Evolutionary conservation across 768 basidiomycete genomes (phyloP), one percentile per base, ranked within the genome.

Genomic region (Mycena indigotica): DNA sequence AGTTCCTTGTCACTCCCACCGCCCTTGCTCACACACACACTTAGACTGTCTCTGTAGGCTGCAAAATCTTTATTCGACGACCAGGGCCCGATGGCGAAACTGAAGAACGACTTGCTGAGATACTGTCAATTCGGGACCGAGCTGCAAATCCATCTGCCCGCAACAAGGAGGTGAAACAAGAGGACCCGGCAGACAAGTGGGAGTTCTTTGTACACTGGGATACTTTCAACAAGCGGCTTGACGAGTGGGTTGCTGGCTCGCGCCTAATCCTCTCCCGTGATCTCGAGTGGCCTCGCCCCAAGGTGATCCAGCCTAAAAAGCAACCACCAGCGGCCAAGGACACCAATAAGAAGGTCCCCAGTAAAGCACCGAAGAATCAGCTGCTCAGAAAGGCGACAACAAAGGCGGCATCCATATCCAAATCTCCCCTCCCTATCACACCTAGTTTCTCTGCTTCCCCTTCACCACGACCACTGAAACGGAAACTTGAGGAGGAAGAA

Each of bases 131-230:
- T 54, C 89, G 97, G 48, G 93, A 95, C 70, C 91, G 89, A 72
- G 87, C 88, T 35, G 76, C 79, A 54, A 87, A 84, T 63, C 69
- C 80, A 1, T 91, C 86, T 71, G 78, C 78, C 19, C 75, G 81
- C 49, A 75, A 73, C 63, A 72, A 75, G 48, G 56, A 67, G 16
- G 68, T 75, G 15, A 76, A 77, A 38, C 79, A 83, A 41, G 79
- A 81, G 38, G 78, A 78, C 21, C 82, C 84, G 8, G 88, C 88
- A 66, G 92, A 94, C 70, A 87, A 89, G 65, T 83, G 85, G 72
- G 95, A 98, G 72, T 98, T 87, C 78, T 99, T 98, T 68, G 93
- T 98, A 19, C 97, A 99, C 69, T 99, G 96, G 88, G 94, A 98
- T 66, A 86, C 93, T 63, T 98, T 98, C 82, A 99, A 99, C 80